Conservation (phyloP, 2,329 filamentous ascomycete species). For the Fusarium chaquense region DNA sequence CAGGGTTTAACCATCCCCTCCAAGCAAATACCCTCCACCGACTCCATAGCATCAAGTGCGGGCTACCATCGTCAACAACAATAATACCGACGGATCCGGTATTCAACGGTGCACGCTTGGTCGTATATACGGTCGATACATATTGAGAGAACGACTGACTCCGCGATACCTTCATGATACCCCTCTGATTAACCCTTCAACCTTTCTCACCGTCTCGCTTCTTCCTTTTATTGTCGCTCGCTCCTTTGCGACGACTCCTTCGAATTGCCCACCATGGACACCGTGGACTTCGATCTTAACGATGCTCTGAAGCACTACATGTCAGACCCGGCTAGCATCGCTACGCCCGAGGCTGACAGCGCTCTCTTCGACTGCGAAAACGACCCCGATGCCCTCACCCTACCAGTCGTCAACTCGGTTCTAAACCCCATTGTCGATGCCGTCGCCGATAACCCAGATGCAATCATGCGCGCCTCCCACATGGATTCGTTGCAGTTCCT, state of each 20-base stretch:
- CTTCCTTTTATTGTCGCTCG: conserved; percentile 19
- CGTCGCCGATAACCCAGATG: conserved; percentile 91
- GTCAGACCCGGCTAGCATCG: conserved; percentile 86
- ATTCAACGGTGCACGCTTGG: conserved; percentile 30
- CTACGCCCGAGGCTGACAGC: conserved; percentile 86
- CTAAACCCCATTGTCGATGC: conserved; percentile 94
- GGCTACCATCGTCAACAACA: conserved; percentile 34
- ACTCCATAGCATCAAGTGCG: conserved; percentile 22
- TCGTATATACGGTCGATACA: conserved; percentile 14
- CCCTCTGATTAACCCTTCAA: conserved; percentile 23
- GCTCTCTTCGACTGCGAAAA: conserved; percentile 91
- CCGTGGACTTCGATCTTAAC: conserved; percentile 93
- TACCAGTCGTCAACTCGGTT: conserved; percentile 81
- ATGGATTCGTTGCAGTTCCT: conserved; percentile 97
- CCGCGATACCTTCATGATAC: conserved; percentile 27
- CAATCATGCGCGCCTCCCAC: conserved; percentile 79
- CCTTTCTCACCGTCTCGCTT: conserved; percentile 23
- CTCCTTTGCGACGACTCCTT: conserved; percentile 36
- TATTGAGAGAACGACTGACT: conserved; percentile 2
- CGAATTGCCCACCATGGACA: conserved; percentile 67
- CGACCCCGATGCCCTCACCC: conserved; percentile 85
- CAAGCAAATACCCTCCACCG: conserved; percentile 33
- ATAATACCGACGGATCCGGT: conserved; percentile 30
- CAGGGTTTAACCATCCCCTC: conserved; percentile 35
- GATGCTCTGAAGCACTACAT: conserved; percentile 97